Base-by-base conservation (phyloP, 2,329 filamentous ascomycete genomes). In the Ophiocordyceps camponoti-floridani region DNA sequence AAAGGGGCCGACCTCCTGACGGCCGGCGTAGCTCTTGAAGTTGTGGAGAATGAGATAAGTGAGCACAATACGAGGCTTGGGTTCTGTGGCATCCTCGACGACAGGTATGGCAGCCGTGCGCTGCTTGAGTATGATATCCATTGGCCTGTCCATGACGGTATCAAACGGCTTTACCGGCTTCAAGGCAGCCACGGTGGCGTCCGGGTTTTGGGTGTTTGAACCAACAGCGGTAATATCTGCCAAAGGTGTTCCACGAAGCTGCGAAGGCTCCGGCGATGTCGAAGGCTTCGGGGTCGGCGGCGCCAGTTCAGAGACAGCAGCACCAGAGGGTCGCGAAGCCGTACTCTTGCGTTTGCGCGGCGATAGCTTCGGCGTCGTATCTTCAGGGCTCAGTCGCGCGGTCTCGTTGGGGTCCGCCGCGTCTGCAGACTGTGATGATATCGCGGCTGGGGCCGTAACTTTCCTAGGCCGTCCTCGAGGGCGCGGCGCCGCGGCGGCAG, bases 1-100 rank as follows among this genome's bases (percentile, higher is more conserved):
- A 60, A 98, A 98, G 0, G 91, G 91, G 0, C 91, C 91, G 47
- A 98, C 91, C 63, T 94, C 82, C 61, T 98, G 91, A 49, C 84
- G 73, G 4, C 91, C 91, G 14, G 91, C 91, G 60, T 98, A 98
- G 66, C 89, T 96, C 68, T 98, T 98, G 76, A 98, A 98, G 63
- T 98, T 98, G 51, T 77, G 93, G 53, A 98, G 72, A 47, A 94
- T 79, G 43, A 98, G 70, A 58, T 94, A 86, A 16, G 85, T 91
- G 51, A 98, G 89, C 45, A 96, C 89, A 51, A 91, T 88, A 44
- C 91, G 82, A 44, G 86, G 70, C 59, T 88, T 94, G 1, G 87
- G 84, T 0, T 74, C 79, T 1, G 73, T 78, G 1, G 74, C 75
- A 26, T 85, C 77, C 58, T 94, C 84, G 40, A 84, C 75, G n/a